phyloP scores from a whole-genome alignment of 495 filamentous ascomycete genomes.

The Daldinia loculata region DNA sequence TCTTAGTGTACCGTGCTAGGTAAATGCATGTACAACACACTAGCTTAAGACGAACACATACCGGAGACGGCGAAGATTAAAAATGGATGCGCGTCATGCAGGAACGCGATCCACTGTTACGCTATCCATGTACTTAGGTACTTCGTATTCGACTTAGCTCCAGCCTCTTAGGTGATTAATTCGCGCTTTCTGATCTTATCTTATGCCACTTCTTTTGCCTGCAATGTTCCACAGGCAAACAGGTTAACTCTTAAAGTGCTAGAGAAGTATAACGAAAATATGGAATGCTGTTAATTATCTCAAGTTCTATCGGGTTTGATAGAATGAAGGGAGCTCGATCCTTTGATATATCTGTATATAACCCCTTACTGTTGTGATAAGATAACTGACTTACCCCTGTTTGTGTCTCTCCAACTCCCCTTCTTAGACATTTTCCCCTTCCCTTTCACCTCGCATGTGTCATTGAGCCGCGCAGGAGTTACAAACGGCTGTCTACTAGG shows the following conservation, averaged over 20 bases:
- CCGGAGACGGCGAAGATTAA: conserved; percentile 15
- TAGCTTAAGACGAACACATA: not conserved
- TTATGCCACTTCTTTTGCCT: not conserved
- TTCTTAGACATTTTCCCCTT: not conserved
- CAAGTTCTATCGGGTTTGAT: not conserved
- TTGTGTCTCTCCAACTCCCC: not conserved
- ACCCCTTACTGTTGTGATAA: not conserved
- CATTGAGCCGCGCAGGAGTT: too few species aligned
- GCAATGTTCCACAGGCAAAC: not conserved
- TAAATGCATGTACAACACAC: not conserved
- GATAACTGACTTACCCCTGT: not conserved
- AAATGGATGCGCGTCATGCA: conserved; percentile 26
- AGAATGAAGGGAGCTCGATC: not conserved
- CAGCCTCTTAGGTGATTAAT: not conserved
- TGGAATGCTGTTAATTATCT: not conserved
- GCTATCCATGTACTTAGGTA: not conserved
- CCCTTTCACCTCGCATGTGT: too few species aligned
- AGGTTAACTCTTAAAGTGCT: not conserved
- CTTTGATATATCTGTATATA: not conserved
- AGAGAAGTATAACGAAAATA: not conserved
- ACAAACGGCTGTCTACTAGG: too few species aligned
- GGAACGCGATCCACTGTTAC: conserved; percentile 19
- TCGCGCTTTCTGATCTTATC: conserved; percentile 6
- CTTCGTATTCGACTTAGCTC: not conserved
- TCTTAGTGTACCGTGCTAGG: too few species aligned